These are phyloP conservation scores for Cryptosporidium sp. DNA, from an alignment of 169 alveolate genomes.

Conservation along the genomic window DNA sequence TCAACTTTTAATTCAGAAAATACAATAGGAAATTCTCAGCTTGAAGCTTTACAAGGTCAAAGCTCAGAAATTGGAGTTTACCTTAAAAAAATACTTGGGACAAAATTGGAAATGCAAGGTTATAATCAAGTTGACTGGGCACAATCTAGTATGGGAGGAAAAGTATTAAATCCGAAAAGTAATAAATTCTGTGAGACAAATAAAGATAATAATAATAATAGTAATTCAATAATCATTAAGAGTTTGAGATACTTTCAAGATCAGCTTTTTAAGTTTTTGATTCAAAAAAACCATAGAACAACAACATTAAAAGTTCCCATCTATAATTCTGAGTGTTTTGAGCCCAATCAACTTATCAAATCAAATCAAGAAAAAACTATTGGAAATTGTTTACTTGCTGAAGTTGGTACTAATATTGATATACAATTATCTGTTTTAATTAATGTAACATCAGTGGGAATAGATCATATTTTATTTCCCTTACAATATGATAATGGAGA, in stretches of 20 bases:
- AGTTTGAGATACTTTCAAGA: not conserved
- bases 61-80: not conserved
- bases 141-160: constrained; percentile 62
- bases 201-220: not conserved
- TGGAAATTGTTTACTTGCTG: constrained; percentile 22
- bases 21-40: not conserved
- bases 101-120: constrained; percentile 32
- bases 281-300: not conserved
- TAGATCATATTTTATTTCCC: constrained; percentile 49
- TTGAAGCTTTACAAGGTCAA: not conserved
- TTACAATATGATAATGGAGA: constrained; percentile 59
- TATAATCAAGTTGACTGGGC: constrained; percentile 55
- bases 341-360: constrained; percentile 26
- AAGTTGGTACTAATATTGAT: constrained; percentile 16
- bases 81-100: not conserved
- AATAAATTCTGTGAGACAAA: constrained; percentile 18
- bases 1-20: not conserved
- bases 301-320: not conserved
- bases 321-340: constrained; percentile 40
- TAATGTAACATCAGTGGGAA: constrained; percentile 42
- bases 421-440: constrained; percentile 28
- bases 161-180: constrained; percentile 31
- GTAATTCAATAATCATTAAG: constrained; percentile 17
- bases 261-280: not conserved
- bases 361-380: constrained; percentile 20